Base-by-base conservation (phyloP, 1,284 basidiomycete species). In the Leccinum subfulvum region DNA sequence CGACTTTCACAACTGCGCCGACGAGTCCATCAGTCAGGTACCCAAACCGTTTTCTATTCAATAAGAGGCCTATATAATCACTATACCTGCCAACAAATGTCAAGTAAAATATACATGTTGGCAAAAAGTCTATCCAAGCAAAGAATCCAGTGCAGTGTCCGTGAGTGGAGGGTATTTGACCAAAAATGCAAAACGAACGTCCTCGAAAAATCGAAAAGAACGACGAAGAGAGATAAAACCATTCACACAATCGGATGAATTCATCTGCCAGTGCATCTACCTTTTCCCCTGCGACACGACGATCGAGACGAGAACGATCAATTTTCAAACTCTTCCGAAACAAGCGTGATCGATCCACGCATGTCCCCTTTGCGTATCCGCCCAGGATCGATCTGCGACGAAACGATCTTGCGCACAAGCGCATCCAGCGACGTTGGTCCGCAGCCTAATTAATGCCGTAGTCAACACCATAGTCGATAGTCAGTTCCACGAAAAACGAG, bases 351-450 rank as follows among this genome's bases (percentile, higher is more conserved):
- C 26, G 78, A 80, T 8, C 89, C 88, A 49, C 84, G 80, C 73
- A 80, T 77, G 71, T 92, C 88, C 3, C 90, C 90, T 44, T 76
- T 73, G 64, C 81, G 72, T 61, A 89, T 81, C 59, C 82, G 81
- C 23, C 67, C 69, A 6, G 86, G 85, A 68, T 84, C 79, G 59
- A 92, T 88, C 67, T 88, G 84, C 52, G 81, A 77, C 2, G 88
- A 83, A 26, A 92, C 83, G 53, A 84, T 78, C 72, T 90, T 89
- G 55, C 91, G 81, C 23, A 93, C 82, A 68, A 92, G 78, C 3
- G 85, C 86, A 69, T 90, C 88, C 62, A 94, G 79, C 18, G 88
- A 88, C 1, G 82, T 80, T 0, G 92, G 92, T 5, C 91, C 92
- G 69, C 92, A 94, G 63, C 86, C 88, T 89, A 64, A 26, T 23